Evolutionary conservation across 768 basidiomycete genomes (phyloP), one percentile per base, ranked within the genome.

Genomic region (Saitozyma podzolica): DNA sequence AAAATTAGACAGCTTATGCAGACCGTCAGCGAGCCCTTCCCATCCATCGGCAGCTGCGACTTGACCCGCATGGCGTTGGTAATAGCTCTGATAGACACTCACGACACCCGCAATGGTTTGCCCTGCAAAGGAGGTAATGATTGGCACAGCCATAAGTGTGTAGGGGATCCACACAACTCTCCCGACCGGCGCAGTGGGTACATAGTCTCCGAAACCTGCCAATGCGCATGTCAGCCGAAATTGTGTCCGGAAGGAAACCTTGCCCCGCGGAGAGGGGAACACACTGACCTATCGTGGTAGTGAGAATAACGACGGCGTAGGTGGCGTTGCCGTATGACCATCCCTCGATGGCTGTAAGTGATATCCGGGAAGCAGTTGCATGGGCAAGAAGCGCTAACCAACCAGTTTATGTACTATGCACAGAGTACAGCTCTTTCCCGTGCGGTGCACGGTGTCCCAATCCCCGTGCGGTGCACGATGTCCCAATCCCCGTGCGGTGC

Each of bases 101-200:
- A 73, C 68, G 55, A 78, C 42, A 61, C 73, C 69, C n/a, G 75
- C 69, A 42, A 78, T 68, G 47, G 72, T 73, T 50, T 74, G 74
- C 20, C 76, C 74, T 8, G 76, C 78, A 57, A 80, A 78, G 6
- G 74, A 76, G 42, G 79, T 77, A 37, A 80, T 71, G 47, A 80
- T 67, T 2, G 80, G 80, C 20, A 80, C 78, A 42, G 80, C 78
- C 59, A 75, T 66, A 20, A 80, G 56, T 11, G 69, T 66, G 58
- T 76, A 80, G 43, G 76, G 54, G 40, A 80, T 71, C 64, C 77
- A 80, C 42, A 80, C 67, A 13, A 80, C 69, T 50, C 64, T 65
- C 3, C 73, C 70, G n/a, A 73, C 68, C 4, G 73, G 72, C 10
- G 63, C 58, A 5, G 14, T 61, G 1, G 78, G 78, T 0, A 66